phyloP scores from a whole-genome alignment of 2,329 filamentous ascomycete genomes.

The Nothophoma quercina region DNA sequence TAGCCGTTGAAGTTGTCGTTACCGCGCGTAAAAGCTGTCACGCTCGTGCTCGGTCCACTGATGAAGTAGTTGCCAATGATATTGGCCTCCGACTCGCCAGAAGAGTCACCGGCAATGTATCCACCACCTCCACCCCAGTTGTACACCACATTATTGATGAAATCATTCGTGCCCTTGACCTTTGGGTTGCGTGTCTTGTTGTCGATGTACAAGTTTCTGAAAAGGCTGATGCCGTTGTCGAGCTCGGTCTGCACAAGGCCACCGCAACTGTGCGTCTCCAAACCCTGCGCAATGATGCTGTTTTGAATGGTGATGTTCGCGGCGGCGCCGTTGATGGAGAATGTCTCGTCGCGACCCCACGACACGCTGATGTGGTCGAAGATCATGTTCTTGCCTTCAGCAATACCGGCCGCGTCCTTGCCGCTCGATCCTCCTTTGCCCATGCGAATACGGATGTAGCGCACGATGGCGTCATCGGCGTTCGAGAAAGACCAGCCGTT shows the following conservation, averaged over 20 bases:
- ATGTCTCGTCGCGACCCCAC: conserved; percentile 66
- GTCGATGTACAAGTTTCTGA: conserved; percentile 64
- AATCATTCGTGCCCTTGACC: conserved; percentile 65
- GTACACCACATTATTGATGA: conserved; percentile 61
- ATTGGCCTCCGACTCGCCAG: conserved; percentile 58
- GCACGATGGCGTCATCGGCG: conserved; percentile 61
- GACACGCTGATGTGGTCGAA: conserved; percentile 63
- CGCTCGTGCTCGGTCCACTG: conserved; percentile 59
- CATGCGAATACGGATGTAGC: conserved; percentile 65
- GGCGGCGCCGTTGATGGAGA: conserved; percentile 58
- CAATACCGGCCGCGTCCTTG: conserved; percentile 64
- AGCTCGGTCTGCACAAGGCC: conserved; percentile 60
- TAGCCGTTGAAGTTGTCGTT: conserved; percentile 63
- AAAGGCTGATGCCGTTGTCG: conserved; percentile 57
- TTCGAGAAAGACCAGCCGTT: conserved; percentile 63
- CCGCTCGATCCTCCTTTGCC: conserved; percentile 59
- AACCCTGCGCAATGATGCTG: conserved; percentile 62
- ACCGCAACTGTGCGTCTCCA: conserved; percentile 62
- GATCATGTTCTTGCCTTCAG: conserved; percentile 62
- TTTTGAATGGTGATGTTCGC: conserved; percentile 62
- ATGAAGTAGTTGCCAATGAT: conserved; percentile 67
- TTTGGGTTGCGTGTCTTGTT: conserved; percentile 66
- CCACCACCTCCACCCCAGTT: conserved; percentile 64
- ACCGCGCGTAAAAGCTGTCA: conserved; percentile 63
- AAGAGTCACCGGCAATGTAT: conserved; percentile 63